phyloP scores from a whole-genome alignment of 2,329 filamentous ascomycete species.

The Fusarium ramigenum region DNA sequence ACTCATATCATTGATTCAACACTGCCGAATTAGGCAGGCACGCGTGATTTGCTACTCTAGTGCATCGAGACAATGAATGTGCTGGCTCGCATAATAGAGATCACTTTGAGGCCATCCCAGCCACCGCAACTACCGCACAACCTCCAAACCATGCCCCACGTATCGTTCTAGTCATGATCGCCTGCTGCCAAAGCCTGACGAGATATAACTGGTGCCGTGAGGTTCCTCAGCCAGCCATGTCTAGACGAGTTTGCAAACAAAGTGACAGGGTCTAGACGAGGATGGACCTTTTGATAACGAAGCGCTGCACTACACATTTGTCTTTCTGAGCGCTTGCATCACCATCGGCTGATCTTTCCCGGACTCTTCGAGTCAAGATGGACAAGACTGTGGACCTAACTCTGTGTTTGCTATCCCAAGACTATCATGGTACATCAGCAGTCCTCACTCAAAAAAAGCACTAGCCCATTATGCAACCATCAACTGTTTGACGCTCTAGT shows the following conservation, averaged over 20 bases:
- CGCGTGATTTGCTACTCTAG: neutral
- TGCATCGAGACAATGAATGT: neutral
- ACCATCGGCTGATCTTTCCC: neutral
- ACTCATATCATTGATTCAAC: neutral
- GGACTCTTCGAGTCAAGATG: neutral
- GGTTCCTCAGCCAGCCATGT: neutral
- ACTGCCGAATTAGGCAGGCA: neutral
- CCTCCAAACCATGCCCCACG: conserved; percentile 11
- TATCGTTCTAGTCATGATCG: neutral
- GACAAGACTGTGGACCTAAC: conserved; percentile 9
- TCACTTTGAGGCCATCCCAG: conserved; percentile 7
- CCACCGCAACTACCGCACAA: conserved; percentile 13
- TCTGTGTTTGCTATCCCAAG: conserved; percentile 16
- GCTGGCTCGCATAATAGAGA: conserved; percentile 13
- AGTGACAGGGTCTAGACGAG: conserved; percentile 7
- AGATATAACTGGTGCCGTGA: neutral
- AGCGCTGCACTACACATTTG: neutral
- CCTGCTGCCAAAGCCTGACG: neutral
- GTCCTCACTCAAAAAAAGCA: conserved; percentile 28
- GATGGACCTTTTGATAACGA: neutral
- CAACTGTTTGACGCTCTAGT: conserved; percentile 6
- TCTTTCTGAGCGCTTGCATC: conserved; percentile 4
- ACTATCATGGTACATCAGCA: conserved; percentile 8
- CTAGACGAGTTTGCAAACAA: neutral
- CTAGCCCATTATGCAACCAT: conserved; percentile 25